A percentile compares a stretch with the other conserved stretches of the same genome.
These are phyloP conservation scores for Bipolaris bicolor DNA, from an alignment of 2,329 filamentous ascomycete genomes.

Conservation along the genomic window DNA sequence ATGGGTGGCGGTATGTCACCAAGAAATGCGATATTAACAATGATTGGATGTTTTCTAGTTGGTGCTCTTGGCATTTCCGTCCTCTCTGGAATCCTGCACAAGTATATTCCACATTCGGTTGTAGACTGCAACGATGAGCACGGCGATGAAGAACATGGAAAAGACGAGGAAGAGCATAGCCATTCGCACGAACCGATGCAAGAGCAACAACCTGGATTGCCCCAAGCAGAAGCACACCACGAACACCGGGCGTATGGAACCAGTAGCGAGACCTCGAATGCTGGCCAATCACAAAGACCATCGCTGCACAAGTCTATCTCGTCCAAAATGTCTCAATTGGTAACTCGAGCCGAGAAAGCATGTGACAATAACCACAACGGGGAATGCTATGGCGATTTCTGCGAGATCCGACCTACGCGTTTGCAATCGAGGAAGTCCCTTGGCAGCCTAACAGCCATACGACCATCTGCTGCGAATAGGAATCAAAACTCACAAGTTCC, in stretches of 20 bases:
- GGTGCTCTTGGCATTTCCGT: constrained; percentile 79
- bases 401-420: constrained; percentile 43
- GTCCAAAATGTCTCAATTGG: constrained; percentile 56
- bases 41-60: constrained; percentile 72
- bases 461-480: constrained; percentile 30
- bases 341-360: constrained; percentile 52
- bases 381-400: constrained; percentile 65
- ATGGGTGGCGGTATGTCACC: constrained; percentile 70
- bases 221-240: constrained; percentile 18
- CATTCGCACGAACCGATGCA: constrained; percentile 30
- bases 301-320: constrained; percentile 52
- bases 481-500: constrained; percentile 31
- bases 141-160: constrained; percentile 58
- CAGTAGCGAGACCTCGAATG: constrained; percentile 17
- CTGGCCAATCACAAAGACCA: constrained; percentile 37
- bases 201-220: constrained; percentile 25
- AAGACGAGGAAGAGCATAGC: constrained; percentile 28
- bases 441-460: constrained; percentile 20
- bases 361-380: constrained; percentile 64
- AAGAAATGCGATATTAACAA: constrained; percentile 68
- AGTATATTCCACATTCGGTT: constrained; percentile 76
- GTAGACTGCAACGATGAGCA: constrained; percentile 82
- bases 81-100: constrained; percentile 74
- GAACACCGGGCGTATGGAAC: constrained; percentile 30
- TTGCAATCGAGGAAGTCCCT: constrained; percentile 27